phyloP scores from a whole-genome alignment of 441 rosid genomes.

The Biscutella laevigata region DNA sequence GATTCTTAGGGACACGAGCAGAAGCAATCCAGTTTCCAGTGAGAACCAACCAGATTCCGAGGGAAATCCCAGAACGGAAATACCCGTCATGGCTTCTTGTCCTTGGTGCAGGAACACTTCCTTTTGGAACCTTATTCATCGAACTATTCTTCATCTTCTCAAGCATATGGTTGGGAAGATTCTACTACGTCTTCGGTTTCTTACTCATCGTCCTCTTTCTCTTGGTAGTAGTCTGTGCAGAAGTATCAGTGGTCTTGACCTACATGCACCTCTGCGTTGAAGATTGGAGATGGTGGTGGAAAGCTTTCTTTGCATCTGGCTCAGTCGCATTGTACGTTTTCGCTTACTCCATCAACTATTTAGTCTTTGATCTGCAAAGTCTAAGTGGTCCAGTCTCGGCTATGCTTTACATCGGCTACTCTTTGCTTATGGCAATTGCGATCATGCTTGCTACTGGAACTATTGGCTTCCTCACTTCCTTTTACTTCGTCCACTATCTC shows the following conservation, averaged over 20 bases:
- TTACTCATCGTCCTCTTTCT: conserved; percentile 63
- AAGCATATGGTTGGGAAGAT: conserved; percentile 92
- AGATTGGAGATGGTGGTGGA: conserved; percentile 99
- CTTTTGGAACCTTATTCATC: conserved; percentile 90
- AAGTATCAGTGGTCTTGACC: conserved; percentile 86
- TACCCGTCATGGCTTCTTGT: conserved; percentile 98
- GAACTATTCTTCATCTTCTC: conserved; percentile 92
- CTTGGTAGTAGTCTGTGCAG: conserved; percentile 78
- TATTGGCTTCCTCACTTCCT: conserved; percentile 74
- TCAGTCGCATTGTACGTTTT: conserved; percentile 82
- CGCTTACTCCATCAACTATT: conserved; percentile 79
- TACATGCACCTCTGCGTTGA: conserved; percentile 98
- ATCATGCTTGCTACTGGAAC: conserved; percentile 91
- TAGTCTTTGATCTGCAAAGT: conserved; percentile 84
- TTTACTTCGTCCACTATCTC: conserved; percentile 86
- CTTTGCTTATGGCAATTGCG: conserved; percentile 81
- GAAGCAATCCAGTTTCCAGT: conserved; percentile 71
- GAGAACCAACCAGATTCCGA: conserved; percentile 92
- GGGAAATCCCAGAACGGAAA: conserved; percentile 91
- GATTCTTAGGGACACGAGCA: conserved; percentile 71
- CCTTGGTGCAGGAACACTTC: conserved; percentile 95
- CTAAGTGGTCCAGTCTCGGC: conserved; percentile 93
- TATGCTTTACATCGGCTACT: conserved; percentile 79
- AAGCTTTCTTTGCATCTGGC: conserved; percentile 92
- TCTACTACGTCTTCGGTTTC: conserved; percentile 93